Evolutionary conservation across 257 asterid genomes (phyloP).

Genomic region (Fraxinus excelsior): DNA sequence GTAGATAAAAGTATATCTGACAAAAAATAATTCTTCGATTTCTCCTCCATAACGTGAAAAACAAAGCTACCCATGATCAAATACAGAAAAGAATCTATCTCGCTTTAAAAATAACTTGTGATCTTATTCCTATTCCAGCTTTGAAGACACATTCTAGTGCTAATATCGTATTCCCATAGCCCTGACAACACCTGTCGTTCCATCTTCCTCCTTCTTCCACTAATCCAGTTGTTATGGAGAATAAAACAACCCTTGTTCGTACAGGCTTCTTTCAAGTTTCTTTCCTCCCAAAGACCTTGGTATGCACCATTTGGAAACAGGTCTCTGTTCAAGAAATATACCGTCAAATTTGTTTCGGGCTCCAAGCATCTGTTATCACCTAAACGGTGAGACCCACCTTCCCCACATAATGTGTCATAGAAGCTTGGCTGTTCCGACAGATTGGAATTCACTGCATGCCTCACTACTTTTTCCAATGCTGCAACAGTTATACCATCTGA

Average conservation of each 20-base stretch:
- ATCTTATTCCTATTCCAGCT: conserved; percentile 48
- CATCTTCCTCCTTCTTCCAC: conserved; percentile 72
- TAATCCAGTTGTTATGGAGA: conserved; percentile 86
- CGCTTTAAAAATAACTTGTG: conserved; percentile 52
- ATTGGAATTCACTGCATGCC: conserved; percentile 70
- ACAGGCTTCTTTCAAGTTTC: conserved; percentile 56
- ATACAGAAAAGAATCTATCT: conserved; percentile 11
- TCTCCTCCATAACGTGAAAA: conserved; percentile 42
- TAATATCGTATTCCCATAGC: conserved; percentile 82
- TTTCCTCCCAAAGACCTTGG: conserved; percentile 64
- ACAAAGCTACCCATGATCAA: conserved; percentile 36
- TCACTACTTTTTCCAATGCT: conserved; percentile 80
- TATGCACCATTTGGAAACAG: conserved; percentile 91
- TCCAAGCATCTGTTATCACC: conserved; percentile 73
- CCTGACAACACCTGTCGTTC: conserved; percentile 77
- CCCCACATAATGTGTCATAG: conserved; percentile 85
- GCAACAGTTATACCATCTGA: conserved; percentile 66
- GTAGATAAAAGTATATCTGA: conserved; percentile 18
- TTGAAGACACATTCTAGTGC: conserved; percentile 74
- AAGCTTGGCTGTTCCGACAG: conserved; percentile 95
- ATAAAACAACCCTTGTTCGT: conserved; percentile 52
- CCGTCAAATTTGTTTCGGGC: conserved; percentile 63
- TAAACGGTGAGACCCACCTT: conserved; percentile 64
- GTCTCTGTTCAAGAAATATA: conserved; percentile 73
- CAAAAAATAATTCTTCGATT: conserved; percentile 25